Conservation (phyloP, 116 monocot genomes). For the Phalaenopsis hybrid region DNA sequence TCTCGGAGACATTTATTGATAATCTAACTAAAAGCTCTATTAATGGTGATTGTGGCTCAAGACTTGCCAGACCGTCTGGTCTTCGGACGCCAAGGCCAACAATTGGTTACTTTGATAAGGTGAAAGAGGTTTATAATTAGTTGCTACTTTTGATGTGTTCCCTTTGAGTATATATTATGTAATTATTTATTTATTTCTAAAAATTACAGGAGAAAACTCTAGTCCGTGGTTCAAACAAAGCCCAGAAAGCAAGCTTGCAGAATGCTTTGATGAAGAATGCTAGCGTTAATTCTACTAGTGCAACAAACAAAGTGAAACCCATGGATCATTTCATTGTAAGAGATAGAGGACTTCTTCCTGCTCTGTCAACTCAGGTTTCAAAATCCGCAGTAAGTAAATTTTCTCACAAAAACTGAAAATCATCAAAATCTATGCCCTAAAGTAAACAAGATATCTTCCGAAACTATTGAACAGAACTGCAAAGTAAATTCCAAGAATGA, state of each 20-base stretch:
- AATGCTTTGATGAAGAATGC: slow-evolving; percentile 6
- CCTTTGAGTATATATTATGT: background rate
- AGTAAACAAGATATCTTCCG: slow-evolving; percentile 7
- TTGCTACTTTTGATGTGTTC: background rate
- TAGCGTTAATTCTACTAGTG: background rate
- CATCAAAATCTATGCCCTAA: background rate
- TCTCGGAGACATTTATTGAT: background rate
- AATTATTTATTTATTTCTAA: background rate
- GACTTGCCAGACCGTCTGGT: slow-evolving; percentile 52
- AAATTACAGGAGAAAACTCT: slow-evolving; percentile 26
- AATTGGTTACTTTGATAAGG: slow-evolving; percentile 78
- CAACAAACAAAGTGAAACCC: slow-evolving; percentile 11
- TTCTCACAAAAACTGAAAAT: background rate
- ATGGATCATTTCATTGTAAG: background rate
- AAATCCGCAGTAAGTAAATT: background rate
- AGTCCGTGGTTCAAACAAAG: slow-evolving; percentile 7
- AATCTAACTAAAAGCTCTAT: slow-evolving; percentile 8
- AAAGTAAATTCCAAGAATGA: background rate
- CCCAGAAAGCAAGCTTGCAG: background rate
- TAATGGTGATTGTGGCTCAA: slow-evolving; percentile 14
- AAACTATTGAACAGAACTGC: background rate
- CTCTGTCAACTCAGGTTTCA: background rate
- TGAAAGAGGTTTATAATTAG: slow-evolving; percentile 15
- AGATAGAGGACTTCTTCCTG: background rate
- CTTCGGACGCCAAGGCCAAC: slow-evolving; percentile 69